Percentiles rank a stretch among this genome's conserved stretches.
Evolutionary conservation across 1,284 basidiomycete genomes (phyloP).

Genomic region (Vanrija sp.): DNA sequence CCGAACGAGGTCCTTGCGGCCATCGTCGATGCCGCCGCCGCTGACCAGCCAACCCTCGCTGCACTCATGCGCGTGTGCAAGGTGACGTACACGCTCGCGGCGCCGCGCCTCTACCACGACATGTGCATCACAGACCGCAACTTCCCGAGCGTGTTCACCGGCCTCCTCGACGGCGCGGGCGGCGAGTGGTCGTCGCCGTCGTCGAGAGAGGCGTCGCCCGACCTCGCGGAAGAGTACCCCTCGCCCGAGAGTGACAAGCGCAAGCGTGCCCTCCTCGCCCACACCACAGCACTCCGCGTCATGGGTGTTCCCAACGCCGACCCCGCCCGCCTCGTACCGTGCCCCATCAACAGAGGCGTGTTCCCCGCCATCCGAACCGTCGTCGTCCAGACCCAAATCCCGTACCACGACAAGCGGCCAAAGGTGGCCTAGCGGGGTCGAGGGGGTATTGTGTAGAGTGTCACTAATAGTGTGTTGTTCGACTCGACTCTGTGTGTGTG

Average conservation of each 20-base stretch:
- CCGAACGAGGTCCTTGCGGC: constrained; percentile 6
- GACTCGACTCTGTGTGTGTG: too few species aligned
- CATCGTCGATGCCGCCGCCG: constrained; percentile 2
- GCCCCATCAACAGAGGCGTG: constrained; percentile 6
- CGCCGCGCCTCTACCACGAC: constrained; percentile 8
- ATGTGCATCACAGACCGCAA: constrained; percentile 6
- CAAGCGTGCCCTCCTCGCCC: constrained; percentile 9
- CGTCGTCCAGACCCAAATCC: constrained; percentile 2
- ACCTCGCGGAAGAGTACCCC: background rate
- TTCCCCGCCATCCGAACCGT: constrained; percentile 5
- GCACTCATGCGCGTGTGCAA: constrained; percentile 3
- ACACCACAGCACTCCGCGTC: constrained; percentile 1
- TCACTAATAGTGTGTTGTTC: too few species aligned
- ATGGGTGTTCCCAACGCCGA: background rate
- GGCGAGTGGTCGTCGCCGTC: background rate
- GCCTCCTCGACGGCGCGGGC: background rate
- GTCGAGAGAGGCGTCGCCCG: background rate
- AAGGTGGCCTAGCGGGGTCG: too few species aligned
- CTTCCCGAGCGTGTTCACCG: constrained; percentile 1
- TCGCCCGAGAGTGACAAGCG: constrained; percentile 1
- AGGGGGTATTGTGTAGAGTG: too few species aligned
- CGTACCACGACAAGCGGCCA: constrained; percentile 2
- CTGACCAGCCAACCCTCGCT: constrained; percentile 3
- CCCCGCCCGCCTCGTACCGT: background rate
- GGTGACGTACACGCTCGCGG: constrained; percentile 7